phyloP scores from a whole-genome alignment of 1,284 basidiomycete species.

The Irpex sp. region DNA sequence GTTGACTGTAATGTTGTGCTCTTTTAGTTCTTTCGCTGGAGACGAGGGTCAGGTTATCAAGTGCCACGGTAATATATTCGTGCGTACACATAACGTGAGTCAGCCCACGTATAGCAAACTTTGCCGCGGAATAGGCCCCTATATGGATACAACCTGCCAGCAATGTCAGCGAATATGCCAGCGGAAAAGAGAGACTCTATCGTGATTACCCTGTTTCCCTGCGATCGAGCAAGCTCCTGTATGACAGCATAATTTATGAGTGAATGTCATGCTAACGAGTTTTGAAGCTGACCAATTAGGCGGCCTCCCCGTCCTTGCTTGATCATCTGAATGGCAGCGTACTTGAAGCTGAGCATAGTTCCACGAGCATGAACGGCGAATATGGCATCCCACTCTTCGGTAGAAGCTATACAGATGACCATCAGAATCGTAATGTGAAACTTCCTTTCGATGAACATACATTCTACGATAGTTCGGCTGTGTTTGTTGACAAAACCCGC shows the following conservation, averaged over 20 bases:
- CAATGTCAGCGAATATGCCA: not conserved
- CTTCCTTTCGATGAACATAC: not conserved
- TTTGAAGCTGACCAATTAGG: slow-evolving; percentile 20
- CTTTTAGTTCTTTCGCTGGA: slow-evolving; percentile 15
- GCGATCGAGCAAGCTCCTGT: not conserved
- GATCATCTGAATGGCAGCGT: slow-evolving; percentile 27
- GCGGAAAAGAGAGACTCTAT: not conserved
- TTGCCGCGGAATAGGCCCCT: slow-evolving; percentile 18
- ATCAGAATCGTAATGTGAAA: not conserved
- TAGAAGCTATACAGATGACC: not conserved
- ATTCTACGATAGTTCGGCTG: slow-evolving; percentile 4
- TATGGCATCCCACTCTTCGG: not conserved
- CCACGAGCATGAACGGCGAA: slow-evolving; percentile 27
- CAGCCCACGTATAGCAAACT: slow-evolving; percentile 27
- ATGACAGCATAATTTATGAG: not conserved
- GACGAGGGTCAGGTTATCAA: not conserved
- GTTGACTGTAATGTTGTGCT: slow-evolving; percentile 19
- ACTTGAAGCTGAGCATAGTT: slow-evolving; percentile 28
- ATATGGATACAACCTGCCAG: slow-evolving; percentile 3
- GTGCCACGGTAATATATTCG: not conserved
- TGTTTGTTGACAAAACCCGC: slow-evolving; percentile 22
- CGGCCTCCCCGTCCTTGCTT: slow-evolving; percentile 27
- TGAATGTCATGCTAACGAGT: not conserved
- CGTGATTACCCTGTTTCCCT: not conserved
- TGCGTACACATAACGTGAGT: slow-evolving; percentile 19